Base-by-base conservation (phyloP, 2,329 filamentous ascomycete genomes). In the Fusarium nelsonii region DNA sequence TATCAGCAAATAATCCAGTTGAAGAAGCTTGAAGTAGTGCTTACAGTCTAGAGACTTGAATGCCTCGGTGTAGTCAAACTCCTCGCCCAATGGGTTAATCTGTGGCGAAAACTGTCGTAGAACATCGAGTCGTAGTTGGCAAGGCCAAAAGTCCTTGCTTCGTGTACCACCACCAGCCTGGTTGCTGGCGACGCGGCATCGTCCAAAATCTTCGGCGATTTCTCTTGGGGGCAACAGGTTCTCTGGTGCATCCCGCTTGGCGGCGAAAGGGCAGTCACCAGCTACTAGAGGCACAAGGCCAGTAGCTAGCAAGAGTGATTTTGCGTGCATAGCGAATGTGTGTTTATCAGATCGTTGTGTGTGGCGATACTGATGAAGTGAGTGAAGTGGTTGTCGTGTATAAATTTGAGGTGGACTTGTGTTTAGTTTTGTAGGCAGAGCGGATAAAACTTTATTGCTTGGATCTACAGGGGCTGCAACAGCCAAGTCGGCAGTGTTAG, bases 81-180 rank as follows among this genome's bases (percentile, higher is more conserved):
- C 87, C 67, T 84, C 81, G 73, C 81, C 84, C 69, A 89, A 77
- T 0, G 92, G 92, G 78, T 92, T 91, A 68, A 87, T 87, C 60
- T 84, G 81, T 23, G 84, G 75, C 36, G 85, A 88, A 77, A 92
- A 87, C 81, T 93, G 91, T 75, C 91, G 91, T 54, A 94, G 87
- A 74, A 93, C 89, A 81, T 90, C 88, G 70, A 92, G 83, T 75
- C 83, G 87, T 68, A 94, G 80, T 73, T 85, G 81, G 60, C 89
- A 85, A 55, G 92, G 91, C 91, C 91, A 94, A 89, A 91, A 93
- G 83, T 94, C 90, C 56, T 73, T 75, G 82, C 90, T 92, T 65
- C 83, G 82, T 73, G 90, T 91, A 74, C 91, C 92, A 73, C 87
- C 87, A 70, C 90, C 90, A 59, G 80, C 84, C 41, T 81, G 78